Evolutionary conservation across 2,329 filamentous ascomycete species (phyloP).

Genomic region (Shiraia sp.): DNA sequence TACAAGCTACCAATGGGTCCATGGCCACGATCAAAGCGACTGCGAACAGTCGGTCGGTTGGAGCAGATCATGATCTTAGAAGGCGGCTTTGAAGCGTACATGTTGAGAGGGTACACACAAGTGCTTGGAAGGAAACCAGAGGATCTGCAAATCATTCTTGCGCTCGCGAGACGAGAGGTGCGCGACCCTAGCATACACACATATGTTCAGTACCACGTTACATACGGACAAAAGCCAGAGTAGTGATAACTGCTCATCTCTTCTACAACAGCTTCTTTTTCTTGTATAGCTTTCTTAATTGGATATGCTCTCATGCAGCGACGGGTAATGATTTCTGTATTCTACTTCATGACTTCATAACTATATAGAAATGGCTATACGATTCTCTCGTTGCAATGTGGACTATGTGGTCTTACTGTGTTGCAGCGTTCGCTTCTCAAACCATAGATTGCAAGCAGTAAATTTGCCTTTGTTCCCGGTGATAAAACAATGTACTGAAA

Average conservation of each 20-base stretch:
- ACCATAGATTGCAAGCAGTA: too few relatives aligned
- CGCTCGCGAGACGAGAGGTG: slow-evolving; percentile 22
- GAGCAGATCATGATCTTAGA: slow-evolving; percentile 30
- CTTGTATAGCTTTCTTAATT: background rate
- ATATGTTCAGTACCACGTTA: slow-evolving; percentile 27
- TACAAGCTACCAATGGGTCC: slow-evolving; percentile 32
- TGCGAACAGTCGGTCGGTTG: slow-evolving; percentile 19
- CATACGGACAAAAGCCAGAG: slow-evolving; percentile 22
- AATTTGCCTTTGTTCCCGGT: too few relatives aligned
- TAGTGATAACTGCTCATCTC: background rate
- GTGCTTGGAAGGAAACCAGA: slow-evolving; percentile 15
- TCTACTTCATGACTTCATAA: background rate
- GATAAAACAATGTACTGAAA: too few relatives aligned
- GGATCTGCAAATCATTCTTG: slow-evolving; percentile 22
- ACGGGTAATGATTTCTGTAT: background rate
- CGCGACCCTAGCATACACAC: slow-evolving; percentile 25
- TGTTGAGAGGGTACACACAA: slow-evolving; percentile 28
- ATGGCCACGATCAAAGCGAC: slow-evolving; percentile 31
- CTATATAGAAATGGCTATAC: too few relatives aligned
- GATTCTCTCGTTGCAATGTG: too few relatives aligned
- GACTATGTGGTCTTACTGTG: too few relatives aligned
- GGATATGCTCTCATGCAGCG: background rate
- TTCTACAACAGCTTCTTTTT: too few relatives aligned
- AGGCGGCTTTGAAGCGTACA: slow-evolving; percentile 28
- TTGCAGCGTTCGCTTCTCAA: too few relatives aligned